Evolutionary conservation across 805 yeast species (phyloP), one percentile per base, ranked within the genome.

Genomic region (Metschnikowia colocasiae): DNA sequence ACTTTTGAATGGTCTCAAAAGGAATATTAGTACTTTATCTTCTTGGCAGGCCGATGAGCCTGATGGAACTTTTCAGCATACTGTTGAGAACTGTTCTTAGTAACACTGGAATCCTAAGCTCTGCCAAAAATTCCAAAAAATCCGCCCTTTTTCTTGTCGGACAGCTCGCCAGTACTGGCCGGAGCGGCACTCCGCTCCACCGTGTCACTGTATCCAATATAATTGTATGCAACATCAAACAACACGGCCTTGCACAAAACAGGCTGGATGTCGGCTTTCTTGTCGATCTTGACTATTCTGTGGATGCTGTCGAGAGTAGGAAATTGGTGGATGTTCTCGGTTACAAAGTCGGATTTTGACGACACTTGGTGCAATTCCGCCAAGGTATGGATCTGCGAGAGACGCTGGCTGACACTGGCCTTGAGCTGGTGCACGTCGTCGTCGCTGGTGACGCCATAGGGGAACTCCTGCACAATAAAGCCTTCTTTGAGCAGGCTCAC

Each of bases 141-240:
- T 2, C 92, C 88, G 51, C 79, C 58, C 36, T 59, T 75, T 60
- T 79, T 82, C 67, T 80, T 74, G 43, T 61, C 64, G 20, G 62
- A 61, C 4, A 54, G 51, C 23, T 52, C 64, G n/a, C 43, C 48
- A 9, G 51, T 35, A 23, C 38, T 31, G 15, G 55, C 51, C 41
- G 51, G 33, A 19, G 36, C 31, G 22, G 56, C 52, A 43, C 40
- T 49, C 36, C 32, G 22, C 15, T 51, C 49, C 29, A 47, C 48
- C 26, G 58, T 58, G 9, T 62, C 68, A 33, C 68, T 71, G 58
- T 82, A 83, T 30, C 75, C 73, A 45, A 91, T 77, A 60, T 87
- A 90, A 62, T 90, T 91, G 72, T 75, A 91, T 0, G 95, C 98
- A 54, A 88, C 73, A 62, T 92, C 99, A 59, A 89, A 94, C 59